Percentiles rank a stretch among this genome's conserved stretches.
Evolutionary conservation across 805 yeast genomes (phyloP).

Genomic region (Candida cerambycidarum): DNA sequence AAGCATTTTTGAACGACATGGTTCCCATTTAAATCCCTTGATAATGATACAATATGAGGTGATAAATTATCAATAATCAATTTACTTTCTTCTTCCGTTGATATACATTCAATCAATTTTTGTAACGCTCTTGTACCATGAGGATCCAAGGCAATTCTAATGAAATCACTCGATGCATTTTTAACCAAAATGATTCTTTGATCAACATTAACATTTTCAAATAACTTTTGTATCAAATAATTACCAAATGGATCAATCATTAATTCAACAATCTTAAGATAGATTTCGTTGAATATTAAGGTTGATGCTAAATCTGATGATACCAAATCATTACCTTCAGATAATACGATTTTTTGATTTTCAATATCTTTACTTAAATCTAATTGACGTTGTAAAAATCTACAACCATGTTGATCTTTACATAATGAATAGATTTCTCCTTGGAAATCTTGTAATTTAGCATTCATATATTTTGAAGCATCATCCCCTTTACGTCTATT

Average conservation of each 20-base stretch:
- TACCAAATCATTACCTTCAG: not conserved
- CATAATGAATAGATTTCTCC: conserved; percentile 80
- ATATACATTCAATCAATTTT: conserved; percentile 80
- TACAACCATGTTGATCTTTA: conserved; percentile 95
- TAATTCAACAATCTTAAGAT: conserved; percentile 73
- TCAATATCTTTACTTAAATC: conserved; percentile 52
- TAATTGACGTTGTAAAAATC: conserved; percentile 85
- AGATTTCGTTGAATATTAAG: conserved; percentile 78
- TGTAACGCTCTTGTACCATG: conserved; percentile 97
- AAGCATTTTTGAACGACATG: conserved; percentile 94
- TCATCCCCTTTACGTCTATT: conserved; percentile 56
- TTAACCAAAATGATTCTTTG: conserved; percentile 71
- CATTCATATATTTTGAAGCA: conserved; percentile 66
- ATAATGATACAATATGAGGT: conserved; percentile 72
- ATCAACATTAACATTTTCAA: conserved; percentile 69
- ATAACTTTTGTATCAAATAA: conserved; percentile 84
- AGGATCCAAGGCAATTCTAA: conserved; percentile 82
- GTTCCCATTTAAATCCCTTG: conserved; percentile 92
- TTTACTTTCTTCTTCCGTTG: conserved; percentile 67
- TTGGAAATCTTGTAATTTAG: conserved; percentile 63
- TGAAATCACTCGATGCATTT: conserved; percentile 71
- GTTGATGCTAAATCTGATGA: conserved; percentile 54
- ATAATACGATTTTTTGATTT: conserved; percentile 10
- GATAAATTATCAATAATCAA: conserved; percentile 60
- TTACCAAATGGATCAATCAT: conserved; percentile 99